Evolutionary conservation across 257 asterid species (phyloP).

Genomic region (Mitragyna speciosa): DNA sequence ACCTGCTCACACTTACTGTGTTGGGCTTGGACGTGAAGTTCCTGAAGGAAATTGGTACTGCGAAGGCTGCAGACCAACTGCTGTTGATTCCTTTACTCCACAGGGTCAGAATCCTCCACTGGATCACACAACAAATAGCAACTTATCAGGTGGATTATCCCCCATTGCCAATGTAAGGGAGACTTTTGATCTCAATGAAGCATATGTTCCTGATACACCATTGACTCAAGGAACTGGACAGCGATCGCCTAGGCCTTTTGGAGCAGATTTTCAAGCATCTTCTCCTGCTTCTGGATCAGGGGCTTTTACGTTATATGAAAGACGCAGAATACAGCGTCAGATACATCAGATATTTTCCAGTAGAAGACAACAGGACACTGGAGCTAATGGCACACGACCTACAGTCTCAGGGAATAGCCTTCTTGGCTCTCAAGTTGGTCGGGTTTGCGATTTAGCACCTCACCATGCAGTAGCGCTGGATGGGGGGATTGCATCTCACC

Average conservation of each 20-base stretch:
- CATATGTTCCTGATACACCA: slow-evolving; percentile 73
- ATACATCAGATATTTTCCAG: slow-evolving; percentile 50
- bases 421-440: slow-evolving; percentile 47
- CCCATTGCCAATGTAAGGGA: slow-evolving; percentile 49
- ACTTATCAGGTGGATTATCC: slow-evolving; percentile 44
- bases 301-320: slow-evolving; percentile 58
- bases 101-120: slow-evolving; percentile 42
- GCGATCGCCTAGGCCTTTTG: slow-evolving; percentile 44
- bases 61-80: slow-evolving; percentile 84
- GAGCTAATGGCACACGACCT: slow-evolving; percentile 24
- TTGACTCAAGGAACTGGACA: slow-evolving; percentile 41
- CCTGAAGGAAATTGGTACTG: slow-evolving; percentile 99
- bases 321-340: slow-evolving; percentile 73
- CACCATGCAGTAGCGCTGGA: slow-evolving; percentile 34
- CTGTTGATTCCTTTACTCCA: slow-evolving; percentile 48
- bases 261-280: slow-evolving; percentile 50
- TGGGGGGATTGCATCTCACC: slow-evolving; percentile 27
- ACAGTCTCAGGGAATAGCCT: slow-evolving; percentile 35
- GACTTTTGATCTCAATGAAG: slow-evolving; percentile 73
- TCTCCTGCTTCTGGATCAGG: slow-evolving; percentile 53
- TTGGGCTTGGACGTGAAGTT: slow-evolving; percentile 80
- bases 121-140: slow-evolving; percentile 44
- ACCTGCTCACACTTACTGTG: slow-evolving; percentile 85
- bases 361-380: slow-evolving; percentile 52
- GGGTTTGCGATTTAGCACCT: slow-evolving; percentile 32